Conservation (phyloP, 2,329 filamentous ascomycete species). For the Fusarium continuum region DNA sequence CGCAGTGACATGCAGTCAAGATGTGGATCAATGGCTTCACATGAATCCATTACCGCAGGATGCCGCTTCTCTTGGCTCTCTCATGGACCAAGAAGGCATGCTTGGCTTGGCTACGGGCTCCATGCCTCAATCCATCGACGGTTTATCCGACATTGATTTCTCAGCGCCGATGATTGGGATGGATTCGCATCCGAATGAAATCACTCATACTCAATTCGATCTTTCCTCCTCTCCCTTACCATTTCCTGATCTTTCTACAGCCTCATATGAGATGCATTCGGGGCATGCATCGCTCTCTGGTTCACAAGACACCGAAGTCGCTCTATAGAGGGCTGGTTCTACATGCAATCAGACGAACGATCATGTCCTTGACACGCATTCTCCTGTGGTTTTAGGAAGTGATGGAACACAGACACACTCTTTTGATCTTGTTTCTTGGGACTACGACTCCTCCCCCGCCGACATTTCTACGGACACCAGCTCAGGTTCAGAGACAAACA, state of each 20-base stretch:
- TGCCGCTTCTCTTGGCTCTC: constrained; percentile 3
- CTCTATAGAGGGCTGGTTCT: constrained; percentile 32
- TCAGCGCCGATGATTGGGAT: background rate
- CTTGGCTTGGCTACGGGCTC: background rate
- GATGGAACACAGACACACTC: background rate
- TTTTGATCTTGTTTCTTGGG: background rate
- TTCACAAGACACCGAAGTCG: background rate
- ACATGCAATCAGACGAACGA: background rate
- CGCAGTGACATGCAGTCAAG: background rate
- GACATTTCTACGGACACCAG: background rate
- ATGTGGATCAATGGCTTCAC: constrained; percentile 15
- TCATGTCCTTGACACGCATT: background rate
- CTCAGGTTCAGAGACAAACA: constrained; percentile 1
- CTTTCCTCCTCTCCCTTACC: background rate
- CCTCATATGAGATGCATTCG: background rate
- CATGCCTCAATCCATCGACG: background rate
- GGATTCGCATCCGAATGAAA: background rate
- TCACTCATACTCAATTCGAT: background rate
- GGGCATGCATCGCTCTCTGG: background rate
- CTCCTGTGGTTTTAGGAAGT: background rate
- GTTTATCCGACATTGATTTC: background rate
- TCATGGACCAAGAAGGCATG: background rate
- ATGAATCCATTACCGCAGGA: background rate
- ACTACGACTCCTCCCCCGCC: background rate
- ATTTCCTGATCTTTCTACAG: background rate